Base-by-base conservation (phyloP, 495 filamentous ascomycete genomes). In the Xylaria flabelliformis region DNA sequence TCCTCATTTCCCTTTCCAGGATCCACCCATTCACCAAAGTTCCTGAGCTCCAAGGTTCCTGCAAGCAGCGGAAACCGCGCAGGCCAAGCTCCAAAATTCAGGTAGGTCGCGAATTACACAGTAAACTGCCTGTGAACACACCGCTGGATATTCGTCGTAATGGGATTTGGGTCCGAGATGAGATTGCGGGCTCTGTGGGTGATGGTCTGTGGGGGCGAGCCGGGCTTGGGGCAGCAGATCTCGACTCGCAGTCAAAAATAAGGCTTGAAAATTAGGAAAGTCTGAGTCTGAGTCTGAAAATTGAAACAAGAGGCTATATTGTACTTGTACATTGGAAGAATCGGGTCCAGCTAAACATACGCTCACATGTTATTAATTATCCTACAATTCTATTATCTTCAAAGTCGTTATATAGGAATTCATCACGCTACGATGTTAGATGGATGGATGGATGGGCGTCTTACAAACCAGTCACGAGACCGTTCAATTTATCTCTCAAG, bases 401-500 rank as follows among this genome's bases (percentile, higher is more conserved):
- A 61, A 39, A 21, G 15, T 32, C 12, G 19, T 13, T 17, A 32
- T 32, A 56, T 8, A 17, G 17, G 29, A 56, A 17, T 21, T 19
- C 32, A 39, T 21, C 34, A 17, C 34, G 6, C 58, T 39, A 13
- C 19, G 17, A 19, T 12, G 5, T 17, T 29, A 29, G 26, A 29
- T 29, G 26, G 26, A 29, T 29, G 26, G 26, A 29, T 17, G 10
- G 4, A 8, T 21, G 32, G 9, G n/a, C n/a, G 36, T 61, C 34
- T n/a, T 44, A 63, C 58, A 26, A 63, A 62, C 21, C 8, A 36
- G 46, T 66, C 64, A 66, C 64, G 46, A 53, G 64, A 29, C 13
- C 34, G 24, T 4, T 69, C 50, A 34, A 59, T 69, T 62, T 59
- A 61, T 48, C 42, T 63, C 44, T 63, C 56, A 70, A 41, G 26